Base-by-base conservation (phyloP, 2,329 filamentous ascomycete genomes). In the Scedosporium aurantiacum region DNA sequence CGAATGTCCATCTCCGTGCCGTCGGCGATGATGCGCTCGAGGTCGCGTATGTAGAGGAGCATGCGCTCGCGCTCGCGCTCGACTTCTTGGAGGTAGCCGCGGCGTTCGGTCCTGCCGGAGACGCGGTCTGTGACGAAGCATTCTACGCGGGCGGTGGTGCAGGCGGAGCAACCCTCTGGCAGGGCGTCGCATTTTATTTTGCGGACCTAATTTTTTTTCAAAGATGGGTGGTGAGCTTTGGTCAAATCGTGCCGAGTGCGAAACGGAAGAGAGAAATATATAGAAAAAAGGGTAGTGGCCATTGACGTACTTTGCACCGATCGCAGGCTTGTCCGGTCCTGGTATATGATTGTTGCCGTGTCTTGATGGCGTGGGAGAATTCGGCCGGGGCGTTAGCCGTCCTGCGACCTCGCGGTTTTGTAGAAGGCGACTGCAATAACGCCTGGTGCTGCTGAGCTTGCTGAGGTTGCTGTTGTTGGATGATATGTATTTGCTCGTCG, bases 51-150 rank as follows among this genome's bases (percentile, higher is more conserved):
- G 66, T 86, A 85, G 61, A 78, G 76, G 65, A 86, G 78, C 76
- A 93, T 82, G 66, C 81, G 81, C n/a, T 74, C 77, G 72, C 87
- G 86, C 69, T 91, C 85, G 63, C 82, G 80, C 73, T 96, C 90
- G 61, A 94, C 78, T 66, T 86, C 82, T 70, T 92, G 87, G 65
- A 89, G 79, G 68, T 93, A 91, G 60, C 91, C 91, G 67, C 91
- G 81, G 62, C 86, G 84, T 63, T 89, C 88, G 58, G 90, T 90
- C 64, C 88, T 86, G 63, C 90, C 89, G 3, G 89, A 92, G 69
- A 94, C 90, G 67, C 91, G 86, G 72, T 96, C 91, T 62, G 91
- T 96, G 60, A 91, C 91, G 74, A 84, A 87, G 75, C 91, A 96
- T 69, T 89, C 83, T 67, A 88, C 84, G 65, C 84, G 85, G 70